Evolutionary conservation across 2,329 filamentous ascomycete species (phyloP).

Genomic region (Fonsecaea erecta): DNA sequence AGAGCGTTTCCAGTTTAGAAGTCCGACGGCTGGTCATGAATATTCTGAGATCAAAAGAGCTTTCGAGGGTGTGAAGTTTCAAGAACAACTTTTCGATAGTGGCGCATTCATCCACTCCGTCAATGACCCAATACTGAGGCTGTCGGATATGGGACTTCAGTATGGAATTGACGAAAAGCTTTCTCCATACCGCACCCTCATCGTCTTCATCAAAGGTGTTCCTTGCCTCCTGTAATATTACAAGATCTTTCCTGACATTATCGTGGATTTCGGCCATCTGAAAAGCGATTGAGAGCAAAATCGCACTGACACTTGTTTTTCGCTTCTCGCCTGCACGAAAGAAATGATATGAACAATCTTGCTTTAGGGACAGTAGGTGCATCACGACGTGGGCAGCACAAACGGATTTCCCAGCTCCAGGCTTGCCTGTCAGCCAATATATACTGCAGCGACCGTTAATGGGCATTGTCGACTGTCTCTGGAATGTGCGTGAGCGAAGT

Average conservation of each 20-base stretch:
- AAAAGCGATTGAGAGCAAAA: constrained; percentile 38
- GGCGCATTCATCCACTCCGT: constrained; percentile 47
- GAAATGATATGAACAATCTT: constrained; percentile 39
- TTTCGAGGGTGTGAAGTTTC: too few relatives aligned
- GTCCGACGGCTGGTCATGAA: too few relatives aligned
- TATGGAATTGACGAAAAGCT: constrained; percentile 41
- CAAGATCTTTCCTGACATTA: constrained; percentile 32
- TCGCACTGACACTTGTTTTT: constrained; percentile 28
- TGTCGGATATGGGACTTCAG: constrained; percentile 37
- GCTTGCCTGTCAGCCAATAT: constrained; percentile 39
- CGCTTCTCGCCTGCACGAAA: not conserved
- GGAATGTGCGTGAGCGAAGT: too few relatives aligned
- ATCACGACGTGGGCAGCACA: constrained; percentile 35
- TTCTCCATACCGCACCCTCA: constrained; percentile 41
- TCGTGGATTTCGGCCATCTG: constrained; percentile 38
- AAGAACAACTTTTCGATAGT: too few relatives aligned
- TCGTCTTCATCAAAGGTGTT: constrained; percentile 39
- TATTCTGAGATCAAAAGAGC: constrained; percentile 38
- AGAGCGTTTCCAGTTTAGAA: too few relatives aligned
- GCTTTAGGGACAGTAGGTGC: constrained; percentile 27
- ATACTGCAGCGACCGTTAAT: too few relatives aligned
- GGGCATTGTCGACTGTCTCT: too few relatives aligned
- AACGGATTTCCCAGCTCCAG: constrained; percentile 44
- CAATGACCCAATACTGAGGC: constrained; percentile 47
- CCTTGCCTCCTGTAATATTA: constrained; percentile 35